Evolutionary conservation across 495 filamentous ascomycete species (phyloP).

Genomic region (Cladorrhinum samala): DNA sequence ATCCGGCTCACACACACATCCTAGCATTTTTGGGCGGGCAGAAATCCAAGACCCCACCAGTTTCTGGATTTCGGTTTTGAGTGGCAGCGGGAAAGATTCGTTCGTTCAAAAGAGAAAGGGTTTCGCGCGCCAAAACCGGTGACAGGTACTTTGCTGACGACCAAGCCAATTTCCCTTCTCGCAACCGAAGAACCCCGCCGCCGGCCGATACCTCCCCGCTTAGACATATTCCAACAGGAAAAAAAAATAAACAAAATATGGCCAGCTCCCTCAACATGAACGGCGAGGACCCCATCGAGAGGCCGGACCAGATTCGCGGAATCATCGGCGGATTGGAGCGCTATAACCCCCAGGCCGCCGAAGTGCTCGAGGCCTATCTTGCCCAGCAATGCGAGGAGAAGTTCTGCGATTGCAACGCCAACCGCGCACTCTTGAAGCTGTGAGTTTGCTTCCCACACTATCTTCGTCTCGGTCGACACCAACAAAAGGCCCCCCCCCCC

Average conservation of each 20-base stretch:
- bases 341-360: constrained; percentile 97
- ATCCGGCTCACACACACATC: constrained; percentile 24
- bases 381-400: constrained; percentile 89
- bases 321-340: constrained; percentile 94
- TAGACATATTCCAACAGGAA: too few relatives aligned
- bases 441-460: constrained; percentile 54
- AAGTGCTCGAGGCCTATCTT: constrained; percentile 91
- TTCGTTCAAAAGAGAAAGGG: constrained; percentile 8
- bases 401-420: constrained; percentile 92
- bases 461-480: too few relatives aligned
- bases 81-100: background rate
- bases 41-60: constrained; percentile 28
- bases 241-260: background rate
- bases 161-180: constrained; percentile 15
- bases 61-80: constrained; percentile 12
- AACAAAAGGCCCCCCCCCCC: too few relatives aligned
- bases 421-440: constrained; percentile 94
- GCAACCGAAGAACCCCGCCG: too few relatives aligned
- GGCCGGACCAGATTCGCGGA: constrained; percentile 82
- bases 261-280: constrained; percentile 38
- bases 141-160: too few relatives aligned
- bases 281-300: constrained; percentile 53
- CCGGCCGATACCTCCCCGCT: too few relatives aligned
- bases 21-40: constrained; percentile 8
- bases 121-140: constrained; percentile 15